Evolutionary conservation across 2,329 filamentous ascomycete genomes (phyloP).

Genomic region (Cytospora paraplurivora): DNA sequence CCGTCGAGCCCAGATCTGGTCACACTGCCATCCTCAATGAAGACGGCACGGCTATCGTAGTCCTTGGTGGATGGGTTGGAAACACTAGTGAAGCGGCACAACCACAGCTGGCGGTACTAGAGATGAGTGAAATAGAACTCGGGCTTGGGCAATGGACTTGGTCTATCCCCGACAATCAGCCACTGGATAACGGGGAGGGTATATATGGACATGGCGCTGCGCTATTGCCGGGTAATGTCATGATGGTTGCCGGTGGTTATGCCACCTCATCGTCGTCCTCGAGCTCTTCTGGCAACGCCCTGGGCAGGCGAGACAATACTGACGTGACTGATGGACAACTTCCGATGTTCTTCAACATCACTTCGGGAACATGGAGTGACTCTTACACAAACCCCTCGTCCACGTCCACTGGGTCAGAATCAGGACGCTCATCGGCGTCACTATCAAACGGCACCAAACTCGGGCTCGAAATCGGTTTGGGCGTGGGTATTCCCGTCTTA

Average conservation of each 20-base stretch:
- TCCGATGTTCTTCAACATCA: slow-evolving; percentile 59
- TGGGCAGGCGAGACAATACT: slow-evolving; percentile 19
- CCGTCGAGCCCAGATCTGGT: slow-evolving; percentile 80
- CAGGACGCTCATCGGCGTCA: slow-evolving; percentile 20
- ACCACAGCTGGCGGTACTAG: slow-evolving; percentile 78
- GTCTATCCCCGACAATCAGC: slow-evolving; percentile 60
- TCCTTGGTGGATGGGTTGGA: slow-evolving; percentile 93
- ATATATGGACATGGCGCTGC: slow-evolving; percentile 66
- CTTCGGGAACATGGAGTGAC: slow-evolving; percentile 55
- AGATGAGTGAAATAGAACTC: slow-evolving; percentile 63
- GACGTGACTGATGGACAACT: slow-evolving; percentile 23
- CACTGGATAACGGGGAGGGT: slow-evolving; percentile 42
- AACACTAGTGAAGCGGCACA: slow-evolving; percentile 73
- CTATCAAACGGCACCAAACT: slow-evolving; percentile 45
- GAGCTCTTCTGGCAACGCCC: slow-evolving; percentile 2
- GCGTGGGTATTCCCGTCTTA: slow-evolving; percentile 60
- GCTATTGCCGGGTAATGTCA: slow-evolving; percentile 66
- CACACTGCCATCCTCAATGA: slow-evolving; percentile 82
- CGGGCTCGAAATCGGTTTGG: slow-evolving; percentile 66
- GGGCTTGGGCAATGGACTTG: slow-evolving; percentile 73
- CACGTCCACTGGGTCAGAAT: slow-evolving; percentile 10
- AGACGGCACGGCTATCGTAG: slow-evolving; percentile 74
- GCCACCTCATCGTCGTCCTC: slow-evolving; percentile 45
- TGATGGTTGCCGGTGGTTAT: slow-evolving; percentile 68
- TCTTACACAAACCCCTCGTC: slow-evolving; percentile 51